A percentile compares a stretch with the other conserved stretches of the same genome.
Evolutionary conservation across 2,329 filamentous ascomycete species (phyloP).

Genomic region (Alternaria gansuensis): DNA sequence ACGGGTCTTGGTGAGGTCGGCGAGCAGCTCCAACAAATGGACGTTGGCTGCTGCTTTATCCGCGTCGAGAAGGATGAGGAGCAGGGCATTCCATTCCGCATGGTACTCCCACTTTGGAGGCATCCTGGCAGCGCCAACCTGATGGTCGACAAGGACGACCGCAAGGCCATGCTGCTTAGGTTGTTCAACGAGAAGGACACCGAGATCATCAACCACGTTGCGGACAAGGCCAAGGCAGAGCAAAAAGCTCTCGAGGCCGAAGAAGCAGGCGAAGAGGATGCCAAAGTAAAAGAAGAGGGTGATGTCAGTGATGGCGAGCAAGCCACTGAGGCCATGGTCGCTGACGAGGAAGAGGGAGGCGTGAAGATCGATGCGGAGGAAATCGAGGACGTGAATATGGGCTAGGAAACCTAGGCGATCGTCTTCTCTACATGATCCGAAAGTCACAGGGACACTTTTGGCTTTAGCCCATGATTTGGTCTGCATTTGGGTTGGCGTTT

Average conservation of each 20-base stretch:
- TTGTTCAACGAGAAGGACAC: conserved; percentile 90
- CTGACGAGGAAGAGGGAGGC: conserved; percentile 15
- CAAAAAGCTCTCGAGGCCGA: conserved; percentile 30
- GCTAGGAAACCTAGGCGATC: conserved; percentile 6
- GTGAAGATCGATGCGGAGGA: conserved; percentile 14
- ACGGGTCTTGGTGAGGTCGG: conserved; percentile 85
- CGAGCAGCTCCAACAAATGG: conserved; percentile 78
- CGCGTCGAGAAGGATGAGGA: conserved; percentile 78
- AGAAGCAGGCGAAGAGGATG: conserved; percentile 24
- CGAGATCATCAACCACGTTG: conserved; percentile 64
- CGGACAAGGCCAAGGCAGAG: conserved; percentile 45
- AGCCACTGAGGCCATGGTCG: conserved; percentile 15
- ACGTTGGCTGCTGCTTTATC: conserved; percentile 90
- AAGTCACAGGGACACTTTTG: neutral
- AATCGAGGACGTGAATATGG: conserved; percentile 17
- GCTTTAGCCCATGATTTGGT: conserved; percentile 5
- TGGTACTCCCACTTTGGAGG: conserved; percentile 94
- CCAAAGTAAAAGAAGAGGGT: conserved; percentile 12
- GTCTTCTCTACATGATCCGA: neutral
- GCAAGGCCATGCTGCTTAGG: conserved; percentile 86
- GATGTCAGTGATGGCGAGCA: conserved; percentile 17
- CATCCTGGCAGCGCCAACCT: conserved; percentile 91
- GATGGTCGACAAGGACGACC: conserved; percentile 98
- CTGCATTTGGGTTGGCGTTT: conserved; percentile 21
- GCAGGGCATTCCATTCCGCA: conserved; percentile 73